Percentiles rank a stretch among this genome's conserved stretches.
These are phyloP conservation scores for Aspergillaceae sp. DNA, from an alignment of 2,329 filamentous ascomycete genomes.

Conservation along the genomic window DNA sequence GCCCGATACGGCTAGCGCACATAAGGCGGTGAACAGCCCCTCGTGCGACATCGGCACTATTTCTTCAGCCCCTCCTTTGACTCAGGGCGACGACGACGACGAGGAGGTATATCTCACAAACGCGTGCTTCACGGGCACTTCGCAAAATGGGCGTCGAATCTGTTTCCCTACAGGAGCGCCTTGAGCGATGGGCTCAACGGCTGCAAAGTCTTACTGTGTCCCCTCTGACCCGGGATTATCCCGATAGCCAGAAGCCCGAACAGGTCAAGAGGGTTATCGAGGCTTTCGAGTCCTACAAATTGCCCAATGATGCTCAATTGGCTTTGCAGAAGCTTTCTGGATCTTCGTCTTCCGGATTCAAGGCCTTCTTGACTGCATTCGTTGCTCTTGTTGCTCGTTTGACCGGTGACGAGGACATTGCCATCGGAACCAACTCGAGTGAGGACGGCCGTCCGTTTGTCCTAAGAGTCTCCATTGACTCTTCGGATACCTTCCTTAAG, in stretches of 20 bases:
- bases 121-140: not conserved
- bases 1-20: too few relatives aligned
- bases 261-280: conserved; percentile 28
- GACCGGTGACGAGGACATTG: conserved; percentile 43
- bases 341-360: conserved; percentile 28
- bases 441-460: conserved; percentile 40
- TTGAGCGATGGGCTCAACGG: conserved; percentile 35
- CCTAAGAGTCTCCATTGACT: conserved; percentile 33
- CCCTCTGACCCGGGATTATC: conserved; percentile 38
- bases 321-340: conserved; percentile 32
- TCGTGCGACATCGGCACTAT: too few relatives aligned
- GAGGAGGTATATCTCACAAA: too few relatives aligned
- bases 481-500: conserved; percentile 33
- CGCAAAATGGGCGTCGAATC: conserved; percentile 26
- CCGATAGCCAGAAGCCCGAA: conserved; percentile 30
- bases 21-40: too few relatives aligned
- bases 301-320: conserved; percentile 27
- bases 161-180: conserved; percentile 28
- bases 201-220: conserved; percentile 36
- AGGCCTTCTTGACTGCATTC: conserved; percentile 37
- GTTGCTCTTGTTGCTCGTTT: conserved; percentile 38
- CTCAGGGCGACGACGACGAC: too few relatives aligned
- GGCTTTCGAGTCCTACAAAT: conserved; percentile 34
- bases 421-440: conserved; percentile 36
- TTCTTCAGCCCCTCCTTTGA: too few relatives aligned